Percentiles rank a stretch among this genome's conserved stretches.
Conservation (phyloP, 2,329 filamentous ascomycete species). For the Phialophora verrucosa region DNA sequence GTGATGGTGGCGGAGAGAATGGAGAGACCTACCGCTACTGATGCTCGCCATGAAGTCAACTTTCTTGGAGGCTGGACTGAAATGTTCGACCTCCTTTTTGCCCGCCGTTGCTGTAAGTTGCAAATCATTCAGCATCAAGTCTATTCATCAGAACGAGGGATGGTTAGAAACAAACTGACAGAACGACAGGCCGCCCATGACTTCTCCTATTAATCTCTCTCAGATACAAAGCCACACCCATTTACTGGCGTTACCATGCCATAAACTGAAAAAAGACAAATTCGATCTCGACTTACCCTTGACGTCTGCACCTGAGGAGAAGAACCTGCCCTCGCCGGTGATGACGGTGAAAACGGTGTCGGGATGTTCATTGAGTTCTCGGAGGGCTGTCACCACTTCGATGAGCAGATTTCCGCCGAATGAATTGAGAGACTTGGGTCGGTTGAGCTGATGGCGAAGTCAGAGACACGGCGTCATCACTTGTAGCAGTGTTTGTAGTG, state of each 20-base stretch:
- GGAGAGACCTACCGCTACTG: constrained; percentile 12
- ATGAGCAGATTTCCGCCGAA: constrained; percentile 55
- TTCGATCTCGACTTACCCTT: constrained; percentile 41
- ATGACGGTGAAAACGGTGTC: constrained; percentile 58
- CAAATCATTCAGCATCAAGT: constrained; percentile 1
- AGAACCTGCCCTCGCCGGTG: constrained; percentile 58
- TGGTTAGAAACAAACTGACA: background rate
- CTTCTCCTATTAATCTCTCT: constrained; percentile 1
- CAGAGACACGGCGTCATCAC: background rate
- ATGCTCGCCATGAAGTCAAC: constrained; percentile 22
- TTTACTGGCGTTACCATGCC: background rate
- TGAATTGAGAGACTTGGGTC: constrained; percentile 56
- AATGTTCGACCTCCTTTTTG: constrained; percentile 1
- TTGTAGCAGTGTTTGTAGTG: background rate
- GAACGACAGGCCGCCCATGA: constrained; percentile 14
- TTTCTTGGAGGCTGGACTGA: constrained; percentile 32
- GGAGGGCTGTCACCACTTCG: constrained; percentile 52
- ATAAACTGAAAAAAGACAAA: background rate
- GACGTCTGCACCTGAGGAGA: constrained; percentile 58
- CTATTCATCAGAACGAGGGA: background rate
- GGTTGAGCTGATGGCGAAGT: constrained; percentile 49
- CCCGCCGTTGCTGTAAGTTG: constrained; percentile 11
- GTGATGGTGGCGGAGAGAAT: background rate
- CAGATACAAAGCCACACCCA: constrained; percentile 38
- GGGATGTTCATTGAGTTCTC: constrained; percentile 55